Conservation (phyloP, 345 rosid genomes). For the Xanthoceras sorbifolium region DNA sequence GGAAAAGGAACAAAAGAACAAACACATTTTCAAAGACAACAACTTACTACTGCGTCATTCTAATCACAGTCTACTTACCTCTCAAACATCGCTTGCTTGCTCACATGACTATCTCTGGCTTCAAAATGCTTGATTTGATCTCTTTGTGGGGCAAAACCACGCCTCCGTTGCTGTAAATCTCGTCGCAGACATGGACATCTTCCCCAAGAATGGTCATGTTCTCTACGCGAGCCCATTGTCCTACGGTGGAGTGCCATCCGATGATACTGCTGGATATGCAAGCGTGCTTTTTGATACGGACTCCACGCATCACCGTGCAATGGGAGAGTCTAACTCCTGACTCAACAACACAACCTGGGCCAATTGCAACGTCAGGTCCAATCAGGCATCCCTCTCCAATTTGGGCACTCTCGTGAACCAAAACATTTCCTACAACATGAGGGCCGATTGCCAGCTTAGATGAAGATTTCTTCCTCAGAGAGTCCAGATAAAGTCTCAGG, state of each 20-base stretch:
- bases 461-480: constrained; percentile 72
- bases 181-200: constrained; percentile 94
- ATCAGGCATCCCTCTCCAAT: constrained; percentile 97
- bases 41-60: neutral
- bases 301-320: constrained; percentile 97
- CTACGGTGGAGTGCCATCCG: constrained; percentile 97
- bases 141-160: constrained; percentile 97
- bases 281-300: constrained; percentile 89
- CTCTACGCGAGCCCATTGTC: constrained; percentile 96
- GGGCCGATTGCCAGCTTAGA: constrained; percentile 61
- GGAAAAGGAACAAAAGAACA: constrained; percentile 11
- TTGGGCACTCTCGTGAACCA: constrained; percentile 81
- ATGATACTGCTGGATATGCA: constrained; percentile 93
- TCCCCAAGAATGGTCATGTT: constrained; percentile 98
- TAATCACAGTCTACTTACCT: constrained; percentile 19
- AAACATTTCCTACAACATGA: constrained; percentile 79
- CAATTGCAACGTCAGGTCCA: constrained; percentile 96
- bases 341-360: constrained; percentile 92
- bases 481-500: constrained; percentile 92
- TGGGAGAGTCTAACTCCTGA: constrained; percentile 95
- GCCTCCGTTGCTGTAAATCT: constrained; percentile 95
- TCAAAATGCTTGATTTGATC: constrained; percentile 94
- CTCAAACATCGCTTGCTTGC: neutral
- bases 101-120: constrained; percentile 99
- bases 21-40: constrained; percentile 10